Conservation (phyloP, 176 grass and related monocot species). For the Triticum monococcum region DNA sequence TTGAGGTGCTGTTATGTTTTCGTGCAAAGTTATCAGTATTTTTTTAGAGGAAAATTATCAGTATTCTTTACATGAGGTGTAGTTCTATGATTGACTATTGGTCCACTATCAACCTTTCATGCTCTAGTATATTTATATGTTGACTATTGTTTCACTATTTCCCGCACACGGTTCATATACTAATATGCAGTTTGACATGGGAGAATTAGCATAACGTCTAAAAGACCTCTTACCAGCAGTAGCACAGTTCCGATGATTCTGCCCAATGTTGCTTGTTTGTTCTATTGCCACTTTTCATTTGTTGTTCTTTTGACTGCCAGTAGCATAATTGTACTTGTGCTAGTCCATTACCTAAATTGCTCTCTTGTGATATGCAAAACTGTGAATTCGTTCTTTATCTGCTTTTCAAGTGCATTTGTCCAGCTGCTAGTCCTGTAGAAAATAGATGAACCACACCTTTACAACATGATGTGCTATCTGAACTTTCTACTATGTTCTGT, state of each 20-base stretch:
- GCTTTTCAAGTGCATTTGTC: not conserved
- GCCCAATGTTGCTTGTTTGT: too few relatives aligned
- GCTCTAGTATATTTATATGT: not conserved
- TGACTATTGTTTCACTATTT: not conserved
- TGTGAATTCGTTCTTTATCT: not conserved
- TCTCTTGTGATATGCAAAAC: not conserved
- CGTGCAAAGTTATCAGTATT: not conserved
- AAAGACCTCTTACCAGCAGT: not conserved
- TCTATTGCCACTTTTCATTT: too few relatives aligned
- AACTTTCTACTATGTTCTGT: slow-evolving; percentile 21
- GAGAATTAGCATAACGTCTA: not conserved
- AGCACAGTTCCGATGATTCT: not conserved
- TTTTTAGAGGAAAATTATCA: not conserved
- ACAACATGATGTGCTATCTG: slow-evolving; percentile 9
- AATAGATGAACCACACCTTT: slow-evolving; percentile 14
- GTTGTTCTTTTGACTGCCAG: not conserved
- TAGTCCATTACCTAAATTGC: not conserved
- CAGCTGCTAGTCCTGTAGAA: not conserved
- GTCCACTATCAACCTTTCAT: not conserved
- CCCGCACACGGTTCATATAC: not conserved
- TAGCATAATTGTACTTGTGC: not conserved
- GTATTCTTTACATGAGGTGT: not conserved
- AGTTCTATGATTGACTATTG: not conserved
- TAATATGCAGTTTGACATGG: not conserved
- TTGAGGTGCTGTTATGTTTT: not conserved